These are phyloP conservation scores for Hypseocharis bilobata DNA, from an alignment of 441 rosid genomes.

Conservation along the genomic window DNA sequence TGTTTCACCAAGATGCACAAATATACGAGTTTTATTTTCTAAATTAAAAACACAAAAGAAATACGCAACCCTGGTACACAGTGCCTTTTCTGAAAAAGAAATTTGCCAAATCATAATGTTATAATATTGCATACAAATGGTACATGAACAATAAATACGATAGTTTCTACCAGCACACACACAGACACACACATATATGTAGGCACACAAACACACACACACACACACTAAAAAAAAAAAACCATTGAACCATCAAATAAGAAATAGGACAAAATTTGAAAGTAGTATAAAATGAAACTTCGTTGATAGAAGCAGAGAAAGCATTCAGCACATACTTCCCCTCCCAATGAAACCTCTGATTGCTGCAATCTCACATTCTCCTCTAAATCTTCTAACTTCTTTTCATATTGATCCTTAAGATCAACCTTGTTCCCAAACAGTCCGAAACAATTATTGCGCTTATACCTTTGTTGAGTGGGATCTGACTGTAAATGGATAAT, in stretches of 20 bases:
- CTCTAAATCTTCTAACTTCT: slow-evolving; percentile 52
- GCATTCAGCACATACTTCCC: slow-evolving; percentile 36
- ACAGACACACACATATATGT: too few species aligned
- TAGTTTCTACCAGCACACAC: too few species aligned
- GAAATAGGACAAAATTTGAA: neutral
- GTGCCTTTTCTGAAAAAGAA: too few species aligned
- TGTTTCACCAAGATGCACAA: too few species aligned
- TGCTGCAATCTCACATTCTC: slow-evolving; percentile 56
- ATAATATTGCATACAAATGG: too few species aligned
- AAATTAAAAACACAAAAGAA: too few species aligned
- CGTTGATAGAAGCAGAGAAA: slow-evolving; percentile 9
- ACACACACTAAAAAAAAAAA: neutral
- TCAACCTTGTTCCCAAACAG: slow-evolving; percentile 44
- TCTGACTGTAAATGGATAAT: slow-evolving; percentile 42
- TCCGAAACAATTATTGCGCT: slow-evolving; percentile 26
- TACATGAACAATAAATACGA: too few species aligned
- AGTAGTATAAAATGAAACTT: slow-evolving; percentile 3
- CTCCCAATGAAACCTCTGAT: slow-evolving; percentile 50
- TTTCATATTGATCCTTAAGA: slow-evolving; percentile 60
- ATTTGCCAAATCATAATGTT: too few species aligned
- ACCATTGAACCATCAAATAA: neutral
- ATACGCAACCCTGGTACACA: too few species aligned
- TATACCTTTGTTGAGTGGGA: slow-evolving; percentile 31
- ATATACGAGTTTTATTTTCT: too few species aligned
- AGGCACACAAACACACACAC: too few species aligned